phyloP scores from a whole-genome alignment of 2,329 filamentous ascomycete species.

The Paraphaeosphaeria sporulosa region DNA sequence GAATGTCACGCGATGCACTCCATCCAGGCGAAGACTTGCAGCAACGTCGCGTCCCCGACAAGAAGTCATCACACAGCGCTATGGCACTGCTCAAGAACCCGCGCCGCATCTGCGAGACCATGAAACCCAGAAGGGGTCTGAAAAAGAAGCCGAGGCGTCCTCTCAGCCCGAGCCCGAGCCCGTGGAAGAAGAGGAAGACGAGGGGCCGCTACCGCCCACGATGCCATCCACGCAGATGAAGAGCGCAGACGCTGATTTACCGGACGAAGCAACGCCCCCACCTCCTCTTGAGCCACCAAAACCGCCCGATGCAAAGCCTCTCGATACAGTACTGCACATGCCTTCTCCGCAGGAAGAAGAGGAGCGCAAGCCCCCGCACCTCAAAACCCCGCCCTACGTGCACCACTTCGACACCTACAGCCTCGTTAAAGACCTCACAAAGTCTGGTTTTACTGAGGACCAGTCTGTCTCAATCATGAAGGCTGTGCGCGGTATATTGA shows the following conservation, averaged over 20 bases:
- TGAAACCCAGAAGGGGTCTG: slow-evolving; percentile 13
- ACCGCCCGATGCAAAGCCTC: slow-evolving; percentile 39
- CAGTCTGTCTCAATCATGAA: slow-evolving; percentile 94
- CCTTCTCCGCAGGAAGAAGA: slow-evolving; percentile 48
- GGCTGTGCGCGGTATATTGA: slow-evolving; percentile 78
- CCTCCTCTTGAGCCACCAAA: slow-evolving; percentile 34
- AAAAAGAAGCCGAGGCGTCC: slow-evolving; percentile 9
- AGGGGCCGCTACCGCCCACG: slow-evolving; percentile 21
- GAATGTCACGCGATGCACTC: slow-evolving; percentile 24
- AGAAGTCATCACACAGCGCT: slow-evolving; percentile 46
- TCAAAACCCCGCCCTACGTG: slow-evolving; percentile 79
- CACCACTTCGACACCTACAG: slow-evolving; percentile 97
- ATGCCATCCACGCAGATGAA: slow-evolving; percentile 24
- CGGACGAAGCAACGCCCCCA: slow-evolving; percentile 21
- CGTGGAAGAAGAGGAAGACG: slow-evolving; percentile 36
- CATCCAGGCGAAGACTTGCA: slow-evolving; percentile 8
- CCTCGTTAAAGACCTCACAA: slow-evolving; percentile 80
- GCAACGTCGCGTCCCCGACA: slow-evolving; percentile 12
- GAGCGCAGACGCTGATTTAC: slow-evolving; percentile 19
- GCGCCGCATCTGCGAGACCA: slow-evolving; percentile 46
- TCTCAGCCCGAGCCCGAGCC: slow-evolving; percentile 4
- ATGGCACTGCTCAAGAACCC: slow-evolving; percentile 58
- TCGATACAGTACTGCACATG: slow-evolving; percentile 53
- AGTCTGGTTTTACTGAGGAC: slow-evolving; percentile 72
- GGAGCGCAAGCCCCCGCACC: slow-evolving; percentile 67